These are phyloP conservation scores for Asterochloris sp. DNA, from an alignment of 139 green algal genomes.

Conservation along the genomic window DNA sequence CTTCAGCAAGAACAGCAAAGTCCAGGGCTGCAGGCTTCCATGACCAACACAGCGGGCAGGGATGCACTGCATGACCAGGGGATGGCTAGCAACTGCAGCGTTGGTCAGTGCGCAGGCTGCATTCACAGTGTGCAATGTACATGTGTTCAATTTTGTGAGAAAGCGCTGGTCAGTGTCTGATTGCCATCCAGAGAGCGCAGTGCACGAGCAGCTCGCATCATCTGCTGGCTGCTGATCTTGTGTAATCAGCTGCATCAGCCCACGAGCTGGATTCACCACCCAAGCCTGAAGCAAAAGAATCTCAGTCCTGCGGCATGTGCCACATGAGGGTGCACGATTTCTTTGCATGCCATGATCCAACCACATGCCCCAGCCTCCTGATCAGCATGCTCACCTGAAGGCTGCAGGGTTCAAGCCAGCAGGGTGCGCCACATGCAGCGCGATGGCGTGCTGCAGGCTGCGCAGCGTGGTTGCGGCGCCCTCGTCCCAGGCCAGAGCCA, in stretches of 20 bases:
- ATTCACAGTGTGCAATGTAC: background rate
- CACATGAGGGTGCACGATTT: background rate
- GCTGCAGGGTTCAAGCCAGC: slow-evolving; percentile 70
- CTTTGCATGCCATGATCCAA: background rate
- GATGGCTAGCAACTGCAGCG: background rate
- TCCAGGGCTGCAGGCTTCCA: too few relatives aligned
- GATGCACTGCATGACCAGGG: background rate
- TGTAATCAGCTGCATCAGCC: background rate
- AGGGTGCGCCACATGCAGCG: slow-evolving; percentile 38
- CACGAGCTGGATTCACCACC: background rate
- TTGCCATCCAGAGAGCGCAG: background rate
- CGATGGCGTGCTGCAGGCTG: slow-evolving; percentile 46
- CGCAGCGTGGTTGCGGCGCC: slow-evolving; percentile 24
- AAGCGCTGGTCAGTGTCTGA: too few relatives aligned
- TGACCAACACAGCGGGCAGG: background rate
- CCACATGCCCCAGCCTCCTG: background rate
- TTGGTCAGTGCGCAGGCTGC: background rate
- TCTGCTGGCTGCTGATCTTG: too few relatives aligned
- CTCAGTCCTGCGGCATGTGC: too few relatives aligned
- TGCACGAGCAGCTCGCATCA: too few relatives aligned
- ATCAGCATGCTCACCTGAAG: slow-evolving; percentile 45
- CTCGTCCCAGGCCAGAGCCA: slow-evolving; percentile 20
- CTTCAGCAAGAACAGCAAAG: background rate
- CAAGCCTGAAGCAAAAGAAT: background rate
- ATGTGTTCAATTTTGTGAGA: too few relatives aligned